Evolutionary conservation across 2,329 filamentous ascomycete species (phyloP), one percentile per base, ranked within the genome.

Genomic region (Coniosporium tulheliwenetii): DNA sequence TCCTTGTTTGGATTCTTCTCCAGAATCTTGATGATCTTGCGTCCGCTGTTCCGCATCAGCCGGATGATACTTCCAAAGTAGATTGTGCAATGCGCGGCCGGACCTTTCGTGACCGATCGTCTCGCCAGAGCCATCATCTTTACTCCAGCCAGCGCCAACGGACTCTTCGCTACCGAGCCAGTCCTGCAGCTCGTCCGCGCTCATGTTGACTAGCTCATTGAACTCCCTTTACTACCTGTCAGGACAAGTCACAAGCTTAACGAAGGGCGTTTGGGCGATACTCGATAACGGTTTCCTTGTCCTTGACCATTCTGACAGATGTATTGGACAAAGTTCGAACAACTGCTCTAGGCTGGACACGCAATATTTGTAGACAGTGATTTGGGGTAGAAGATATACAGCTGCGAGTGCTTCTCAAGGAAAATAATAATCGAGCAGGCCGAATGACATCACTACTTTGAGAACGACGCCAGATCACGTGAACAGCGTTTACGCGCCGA

Each of bases 131-230:
- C 64, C 66, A 41, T 70, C 65, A 40, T 73, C 68, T 47, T 78
- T 78, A 34, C 57, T 57, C 75, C 73, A 79, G 2, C 77, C 77
- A 1, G 75, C 67, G 13, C 62, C 65, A 38, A 65, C 63, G 8
- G 74, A 79, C 30, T 74, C 66, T n/a, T 70, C 65, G 5, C 67
- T 64, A 45, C 71, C 65, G 16, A 81, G 66, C 77, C 77, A 81
- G 16, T 67, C 61, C 48, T 75, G 66, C 12, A 81, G 65, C 46
- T 80, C 75, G 1, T 64, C 55, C 1, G 74, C 62, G 9, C 65
- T 69, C 76, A 81, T 80, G 55, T 81, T 81, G 54, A 26, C 74
- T 37, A 79, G 57, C 33, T 73, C 65, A 45, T 80, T 79, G 64
- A 79, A 81, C 52, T 81, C 75, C 39, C 69, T 67, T 29, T 38